Conservation (phyloP, 23 red algal species). For the Pyropia yezoensis region DNA sequence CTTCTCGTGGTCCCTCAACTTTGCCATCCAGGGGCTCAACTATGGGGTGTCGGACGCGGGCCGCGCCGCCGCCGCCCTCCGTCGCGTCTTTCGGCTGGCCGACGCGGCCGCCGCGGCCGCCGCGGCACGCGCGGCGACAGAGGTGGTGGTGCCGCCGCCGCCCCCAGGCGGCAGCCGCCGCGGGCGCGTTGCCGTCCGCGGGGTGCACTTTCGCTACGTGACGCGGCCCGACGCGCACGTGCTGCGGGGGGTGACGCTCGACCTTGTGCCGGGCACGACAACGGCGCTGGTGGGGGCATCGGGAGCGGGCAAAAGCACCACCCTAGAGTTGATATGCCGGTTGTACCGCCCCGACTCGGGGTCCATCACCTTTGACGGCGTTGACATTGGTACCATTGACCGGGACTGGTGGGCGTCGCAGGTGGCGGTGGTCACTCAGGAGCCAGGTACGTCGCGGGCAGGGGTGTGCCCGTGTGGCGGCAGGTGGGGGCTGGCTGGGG, state of each 20-base stretch:
- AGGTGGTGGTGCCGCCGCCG: conserved; percentile 8
- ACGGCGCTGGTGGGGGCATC: conserved; percentile 77
- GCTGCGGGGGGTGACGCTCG: conserved; percentile 58
- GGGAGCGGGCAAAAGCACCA: conserved; percentile 85
- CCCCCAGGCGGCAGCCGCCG: too few species aligned
- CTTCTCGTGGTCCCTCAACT: too few species aligned
- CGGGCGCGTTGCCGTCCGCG: conserved; percentile 17
- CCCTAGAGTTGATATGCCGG: conserved; percentile 73
- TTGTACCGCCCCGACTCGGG: conserved; percentile 80
- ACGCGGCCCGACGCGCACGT: conserved; percentile 39
- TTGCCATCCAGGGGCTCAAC: too few species aligned
- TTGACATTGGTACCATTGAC: conserved; percentile 50
- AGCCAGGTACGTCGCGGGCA: conserved; percentile 7
- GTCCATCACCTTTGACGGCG: conserved; percentile 47
- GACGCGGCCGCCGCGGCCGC: conserved; percentile 18
- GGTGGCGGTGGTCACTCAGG: conserved; percentile 90
- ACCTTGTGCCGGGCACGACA: conserved; percentile 51
- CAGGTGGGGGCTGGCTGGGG: too few species aligned
- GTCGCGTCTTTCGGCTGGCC: conserved; percentile 61
- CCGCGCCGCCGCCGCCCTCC: conserved; percentile 32
- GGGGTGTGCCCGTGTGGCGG: too few species aligned
- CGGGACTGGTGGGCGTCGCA: conserved; percentile 51
- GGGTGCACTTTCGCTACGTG: conserved; percentile 79
- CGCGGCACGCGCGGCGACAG: neutral
- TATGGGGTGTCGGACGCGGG: too few species aligned